phyloP scores from a whole-genome alignment of 2,329 filamentous ascomycete genomes.

The Pseudohalonectria lignicola region DNA sequence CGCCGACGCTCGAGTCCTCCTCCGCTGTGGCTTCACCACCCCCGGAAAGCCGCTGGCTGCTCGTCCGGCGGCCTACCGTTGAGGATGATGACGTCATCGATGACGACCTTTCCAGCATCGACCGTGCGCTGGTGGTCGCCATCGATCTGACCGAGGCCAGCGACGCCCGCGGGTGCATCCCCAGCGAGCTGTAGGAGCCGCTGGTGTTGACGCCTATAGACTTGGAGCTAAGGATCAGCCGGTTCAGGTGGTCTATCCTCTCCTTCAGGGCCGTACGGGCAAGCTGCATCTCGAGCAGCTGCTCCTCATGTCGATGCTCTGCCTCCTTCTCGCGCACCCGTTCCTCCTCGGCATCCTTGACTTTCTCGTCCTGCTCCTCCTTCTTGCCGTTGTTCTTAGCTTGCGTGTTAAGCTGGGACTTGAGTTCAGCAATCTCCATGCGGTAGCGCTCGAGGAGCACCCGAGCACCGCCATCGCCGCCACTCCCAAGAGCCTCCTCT shows the following conservation, averaged over 20 bases:
- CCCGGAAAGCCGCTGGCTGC: conserved; percentile 31
- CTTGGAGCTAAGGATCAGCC: conserved; percentile 89
- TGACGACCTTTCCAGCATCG: conserved; percentile 49
- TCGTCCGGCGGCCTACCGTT: conserved; percentile 44
- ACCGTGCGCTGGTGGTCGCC: conserved; percentile 46
- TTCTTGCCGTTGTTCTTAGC: conserved; percentile 55
- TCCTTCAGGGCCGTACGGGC: conserved; percentile 93
- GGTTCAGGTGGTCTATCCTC: conserved; percentile 92
- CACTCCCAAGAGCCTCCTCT: conserved; percentile 71
- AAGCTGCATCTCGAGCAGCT: conserved; percentile 97
- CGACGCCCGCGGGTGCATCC: conserved; percentile 57
- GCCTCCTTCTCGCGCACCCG: conserved; percentile 67
- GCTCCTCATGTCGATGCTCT: conserved; percentile 82
- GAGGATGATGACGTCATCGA: conserved; percentile 57
- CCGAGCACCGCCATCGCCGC: conserved; percentile 75
- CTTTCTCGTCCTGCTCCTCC: conserved; percentile 51
- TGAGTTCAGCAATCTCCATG: conserved; percentile 79
- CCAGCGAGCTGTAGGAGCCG: conserved; percentile 58
- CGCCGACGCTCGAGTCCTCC: conserved; percentile 63
- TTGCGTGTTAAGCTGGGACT: conserved; percentile 72
- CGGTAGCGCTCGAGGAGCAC: conserved; percentile 88
- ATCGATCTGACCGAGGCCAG: conserved; percentile 21
- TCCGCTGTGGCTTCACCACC: conserved; percentile 30
- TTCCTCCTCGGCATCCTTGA: conserved; percentile 59
- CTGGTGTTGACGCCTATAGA: conserved; percentile 85